Evolutionary conservation across 768 basidiomycete genomes (phyloP).

Genomic region (Panellus pusillus): DNA sequence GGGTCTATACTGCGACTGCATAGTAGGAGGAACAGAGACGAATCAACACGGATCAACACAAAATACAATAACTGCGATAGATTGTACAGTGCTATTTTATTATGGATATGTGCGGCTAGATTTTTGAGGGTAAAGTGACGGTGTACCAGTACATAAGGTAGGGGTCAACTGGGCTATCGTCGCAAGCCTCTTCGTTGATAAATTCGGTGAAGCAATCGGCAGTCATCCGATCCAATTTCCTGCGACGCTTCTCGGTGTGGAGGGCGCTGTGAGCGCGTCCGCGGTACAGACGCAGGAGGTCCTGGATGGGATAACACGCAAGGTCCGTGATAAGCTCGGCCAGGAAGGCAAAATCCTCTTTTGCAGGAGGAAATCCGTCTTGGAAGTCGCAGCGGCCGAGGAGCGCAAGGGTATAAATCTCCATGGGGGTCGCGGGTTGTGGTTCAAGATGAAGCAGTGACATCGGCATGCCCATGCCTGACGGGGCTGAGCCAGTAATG

Average conservation of each 20-base stretch:
- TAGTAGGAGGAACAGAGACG: not conserved
- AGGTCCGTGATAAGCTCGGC: not conserved
- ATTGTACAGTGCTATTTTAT: too few species aligned
- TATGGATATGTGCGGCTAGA: too few species aligned
- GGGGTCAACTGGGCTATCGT: not conserved
- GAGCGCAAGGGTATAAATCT: not conserved
- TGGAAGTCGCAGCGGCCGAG: not conserved
- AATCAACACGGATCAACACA: too few species aligned
- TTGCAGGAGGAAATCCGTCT: not conserved
- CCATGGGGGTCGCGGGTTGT: too few species aligned
- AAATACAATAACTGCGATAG: too few species aligned
- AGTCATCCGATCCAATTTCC: not conserved
- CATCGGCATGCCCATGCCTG: too few species aligned
- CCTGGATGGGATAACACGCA: not conserved
- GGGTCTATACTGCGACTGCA: conserved; percentile 19
- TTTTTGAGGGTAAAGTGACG: too few species aligned
- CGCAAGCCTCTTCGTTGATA: not conserved
- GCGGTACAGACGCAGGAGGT: not conserved
- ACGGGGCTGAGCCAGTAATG: too few species aligned
- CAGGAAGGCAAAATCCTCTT: not conserved
- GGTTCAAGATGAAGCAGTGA: too few species aligned
- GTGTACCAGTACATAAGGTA: not conserved
- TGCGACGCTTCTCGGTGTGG: not conserved
- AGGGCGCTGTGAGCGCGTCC: not conserved
- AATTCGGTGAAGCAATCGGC: not conserved